Conservation (phyloP, 805 yeast species). For the Schizosaccharomyces octosporus region DNA sequence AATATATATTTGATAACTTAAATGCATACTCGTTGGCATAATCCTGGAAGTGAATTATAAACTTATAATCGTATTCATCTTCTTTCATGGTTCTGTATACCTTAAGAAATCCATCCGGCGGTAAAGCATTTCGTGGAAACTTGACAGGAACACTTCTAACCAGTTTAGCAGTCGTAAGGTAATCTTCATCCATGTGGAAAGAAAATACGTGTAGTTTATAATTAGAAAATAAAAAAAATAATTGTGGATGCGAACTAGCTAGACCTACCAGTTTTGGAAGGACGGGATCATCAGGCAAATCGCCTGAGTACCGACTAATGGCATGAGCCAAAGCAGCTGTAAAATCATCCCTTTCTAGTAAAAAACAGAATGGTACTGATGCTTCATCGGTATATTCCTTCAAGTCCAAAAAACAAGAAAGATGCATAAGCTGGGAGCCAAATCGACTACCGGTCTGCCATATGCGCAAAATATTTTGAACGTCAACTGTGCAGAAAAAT, state of each 20-base stretch:
- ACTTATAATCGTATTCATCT: conserved; percentile 3
- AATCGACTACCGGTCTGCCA: conserved; percentile 22
- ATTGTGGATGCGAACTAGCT: not conserved
- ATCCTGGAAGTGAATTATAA: conserved; percentile 18
- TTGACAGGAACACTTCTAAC: not conserved
- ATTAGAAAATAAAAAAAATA: not conserved
- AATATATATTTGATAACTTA: not conserved
- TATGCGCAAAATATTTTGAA: conserved; percentile 33
- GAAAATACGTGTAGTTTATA: not conserved
- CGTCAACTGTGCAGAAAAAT: conserved; percentile 38
- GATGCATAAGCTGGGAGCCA: conserved; percentile 14
- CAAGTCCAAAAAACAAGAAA: conserved; percentile 28
- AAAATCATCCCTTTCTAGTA: conserved; percentile 9
- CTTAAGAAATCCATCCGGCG: not conserved
- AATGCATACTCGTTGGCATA: not conserved
- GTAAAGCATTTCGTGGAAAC: not conserved
- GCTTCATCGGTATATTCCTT: not conserved
- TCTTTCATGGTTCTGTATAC: not conserved
- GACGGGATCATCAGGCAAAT: not conserved
- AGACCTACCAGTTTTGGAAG: not conserved
- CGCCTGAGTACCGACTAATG: conserved; percentile 5
- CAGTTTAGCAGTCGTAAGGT: not conserved
- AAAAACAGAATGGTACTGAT: conserved; percentile 4
- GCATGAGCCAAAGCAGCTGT: conserved; percentile 10
- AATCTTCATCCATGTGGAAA: not conserved